Evolutionary conservation across 2,329 filamentous ascomycete species (phyloP), one percentile per base, ranked within the genome.

Genomic region (Ophiocordyceps camponoti-saundersi): DNA sequence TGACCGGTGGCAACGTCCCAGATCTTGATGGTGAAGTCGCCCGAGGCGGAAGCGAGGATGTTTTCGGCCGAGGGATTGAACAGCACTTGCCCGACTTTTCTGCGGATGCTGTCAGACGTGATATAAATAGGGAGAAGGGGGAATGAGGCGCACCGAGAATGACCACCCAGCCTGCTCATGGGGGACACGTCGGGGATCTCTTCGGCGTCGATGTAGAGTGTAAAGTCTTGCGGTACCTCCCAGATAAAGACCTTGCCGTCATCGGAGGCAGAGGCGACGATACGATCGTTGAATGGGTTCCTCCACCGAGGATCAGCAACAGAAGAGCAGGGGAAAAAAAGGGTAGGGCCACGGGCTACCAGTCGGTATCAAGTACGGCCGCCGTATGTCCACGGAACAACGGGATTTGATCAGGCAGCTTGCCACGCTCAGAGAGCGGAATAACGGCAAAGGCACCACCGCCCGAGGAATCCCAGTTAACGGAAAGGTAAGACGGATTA

Each of bases 31-130:
- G 82, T 88, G 66, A 88, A 89, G 65, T 98, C 92, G 59, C 90
- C 92, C 15, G 92, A 96, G 36, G 90, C 85, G 29, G 89, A 95
- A 47, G 92, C 90, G 45, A 98, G 82, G 55, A 98, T 82, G 65
- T 93, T 94, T 61, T 95, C 88, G 57, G 92, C 92, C 41, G 90
- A 80, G 46, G 92, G 89, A 69, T 98, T 96, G 75, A 96, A 98
- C 47, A 95, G 78, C 54, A 98, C 90, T 65, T 98, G 92, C 51
- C 92, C 92, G 53, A 98, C 87, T 68, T 98, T 98, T 66, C 90
- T 93, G 62, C 47, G 22, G 16, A 3, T 8, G 8, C 7, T 6
- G 39, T 16, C 15, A 30, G 42, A 32, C 29, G n/a, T n/a, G 15
- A n/a, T 13, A 18, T 15, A 13, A 29, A n/a, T 15, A 26, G 1